Evolutionary conservation across 1,284 basidiomycete genomes (phyloP).

Genomic region (Abortiporus biennis): DNA sequence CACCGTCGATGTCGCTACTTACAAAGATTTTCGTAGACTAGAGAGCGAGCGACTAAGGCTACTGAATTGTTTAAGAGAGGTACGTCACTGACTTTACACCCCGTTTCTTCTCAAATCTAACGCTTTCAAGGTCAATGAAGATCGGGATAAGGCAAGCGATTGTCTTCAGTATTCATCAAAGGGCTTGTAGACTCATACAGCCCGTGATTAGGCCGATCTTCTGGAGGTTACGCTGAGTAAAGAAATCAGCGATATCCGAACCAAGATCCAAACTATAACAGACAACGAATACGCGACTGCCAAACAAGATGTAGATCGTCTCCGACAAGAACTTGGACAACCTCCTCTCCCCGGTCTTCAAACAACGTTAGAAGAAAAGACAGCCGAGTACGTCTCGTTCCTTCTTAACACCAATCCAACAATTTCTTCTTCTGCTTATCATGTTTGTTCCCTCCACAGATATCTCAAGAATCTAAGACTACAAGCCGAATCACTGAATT

Average conservation of each 20-base stretch:
- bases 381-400: constrained; percentile 50
- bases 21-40: constrained; percentile 35
- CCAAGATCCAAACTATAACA: constrained; percentile 58
- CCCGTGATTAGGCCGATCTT: constrained; percentile 40
- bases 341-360: constrained; percentile 64
- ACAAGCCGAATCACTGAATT: constrained; percentile 17
- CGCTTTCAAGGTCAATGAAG: constrained; percentile 58
- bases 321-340: constrained; percentile 70
- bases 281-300: constrained; percentile 70
- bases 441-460: constrained; percentile 14
- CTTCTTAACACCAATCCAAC: background rate
- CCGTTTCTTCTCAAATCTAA: background rate
- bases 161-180: constrained; percentile 1
- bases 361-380: constrained; percentile 66
- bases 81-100: constrained; percentile 20
- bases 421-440: background rate
- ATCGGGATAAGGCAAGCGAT: constrained; percentile 60
- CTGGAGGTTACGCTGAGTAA: constrained; percentile 46
- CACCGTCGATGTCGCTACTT: background rate
- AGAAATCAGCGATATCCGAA: constrained; percentile 59
- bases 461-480: constrained; percentile 33
- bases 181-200: constrained; percentile 4
- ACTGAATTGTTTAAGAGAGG: constrained; percentile 62
- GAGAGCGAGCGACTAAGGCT: constrained; percentile 67
- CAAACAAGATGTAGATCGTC: constrained; percentile 66